These are phyloP conservation scores for Phaeotremella fagi DNA, from an alignment of 768 basidiomycete species.

Conservation along the genomic window DNA sequence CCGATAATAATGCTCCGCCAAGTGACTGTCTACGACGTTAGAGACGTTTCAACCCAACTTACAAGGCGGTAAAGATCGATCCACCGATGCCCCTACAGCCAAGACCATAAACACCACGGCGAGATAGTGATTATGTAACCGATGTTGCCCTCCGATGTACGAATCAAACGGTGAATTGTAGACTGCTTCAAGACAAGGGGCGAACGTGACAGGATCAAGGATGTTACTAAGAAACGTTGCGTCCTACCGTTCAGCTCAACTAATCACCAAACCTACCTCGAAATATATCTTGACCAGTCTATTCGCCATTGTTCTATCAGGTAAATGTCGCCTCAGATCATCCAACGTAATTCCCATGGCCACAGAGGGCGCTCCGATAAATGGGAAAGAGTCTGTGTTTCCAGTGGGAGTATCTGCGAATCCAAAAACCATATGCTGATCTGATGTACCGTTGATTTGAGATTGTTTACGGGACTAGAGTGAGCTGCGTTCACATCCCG, in stretches of 20 bases:
- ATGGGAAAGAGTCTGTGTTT: not conserved
- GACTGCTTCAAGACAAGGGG: not conserved
- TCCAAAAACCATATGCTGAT: not conserved
- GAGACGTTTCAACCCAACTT: not conserved
- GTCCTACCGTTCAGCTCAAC: not conserved
- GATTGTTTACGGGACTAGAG: not conserved
- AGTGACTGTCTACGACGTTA: not conserved
- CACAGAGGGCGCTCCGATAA: not conserved
- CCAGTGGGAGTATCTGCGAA: not conserved
- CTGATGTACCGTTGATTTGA: not conserved
- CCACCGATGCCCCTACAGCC: conserved; percentile 1
- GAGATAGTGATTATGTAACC: conserved; percentile 3
- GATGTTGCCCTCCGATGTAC: not conserved
- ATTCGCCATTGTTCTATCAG: not conserved
- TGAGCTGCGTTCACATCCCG: not conserved
- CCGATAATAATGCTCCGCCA: not conserved
- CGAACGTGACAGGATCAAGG: not conserved
- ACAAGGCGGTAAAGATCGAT: conserved; percentile 1
- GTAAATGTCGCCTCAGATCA: not conserved
- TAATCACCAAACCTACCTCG: not conserved
- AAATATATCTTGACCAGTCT: not conserved
- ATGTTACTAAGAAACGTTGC: conserved; percentile 3
- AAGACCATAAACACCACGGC: conserved; percentile 3
- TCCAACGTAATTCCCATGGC: not conserved
- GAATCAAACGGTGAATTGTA: not conserved